Evolutionary conservation across 257 asterid species (phyloP), one percentile per base, ranked within the genome.

Genomic region (Jacaranda copaia): DNA sequence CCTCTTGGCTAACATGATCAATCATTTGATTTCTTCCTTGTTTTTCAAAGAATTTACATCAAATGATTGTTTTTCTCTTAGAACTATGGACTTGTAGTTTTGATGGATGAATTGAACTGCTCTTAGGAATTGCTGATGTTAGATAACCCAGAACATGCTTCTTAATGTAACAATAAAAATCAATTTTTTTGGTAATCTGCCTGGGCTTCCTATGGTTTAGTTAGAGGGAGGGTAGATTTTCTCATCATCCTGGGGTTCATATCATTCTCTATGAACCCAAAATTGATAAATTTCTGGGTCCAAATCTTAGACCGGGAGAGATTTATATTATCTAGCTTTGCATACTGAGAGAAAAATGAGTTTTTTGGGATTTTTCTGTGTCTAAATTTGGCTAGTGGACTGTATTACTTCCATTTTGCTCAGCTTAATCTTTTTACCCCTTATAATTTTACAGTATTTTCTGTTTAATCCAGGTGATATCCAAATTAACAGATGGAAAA

Each of bases 401-500:
- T 25, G 32, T 25, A 25, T 25, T 25, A 25, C 32, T 25, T 25
- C 32, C 32, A 25, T 25, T 25, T 25, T 25, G 32, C 32, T 25
- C 32, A 25, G 32, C 32, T 25, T 25, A 25, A 25, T 25, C 32
- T 25, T 25, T 25, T 25, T 25, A 25, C 2, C 32, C 32, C 32
- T 25, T 25, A 25, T 25, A 25, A 25, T 25, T 35, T 78, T 25
- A 43, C 45, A 14, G 19, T 53, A 19, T 68, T 55, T 39, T 84
- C 55, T 78, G 35, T 25, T 74, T 38, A 48, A 53, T 80, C 73
- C 85, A 92, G 96, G 96, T 92, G 40, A 92, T 92, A 80, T 85
- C 93, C 80, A 92, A 92, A 81, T 80, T 92, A 85, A 89, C 93
- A 18, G 96, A 90, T 79, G 96, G 89, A 63, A 92, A 85, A 89